Base-by-base conservation (phyloP, 306 rosid genomes). In the Pyrus communis region DNA sequence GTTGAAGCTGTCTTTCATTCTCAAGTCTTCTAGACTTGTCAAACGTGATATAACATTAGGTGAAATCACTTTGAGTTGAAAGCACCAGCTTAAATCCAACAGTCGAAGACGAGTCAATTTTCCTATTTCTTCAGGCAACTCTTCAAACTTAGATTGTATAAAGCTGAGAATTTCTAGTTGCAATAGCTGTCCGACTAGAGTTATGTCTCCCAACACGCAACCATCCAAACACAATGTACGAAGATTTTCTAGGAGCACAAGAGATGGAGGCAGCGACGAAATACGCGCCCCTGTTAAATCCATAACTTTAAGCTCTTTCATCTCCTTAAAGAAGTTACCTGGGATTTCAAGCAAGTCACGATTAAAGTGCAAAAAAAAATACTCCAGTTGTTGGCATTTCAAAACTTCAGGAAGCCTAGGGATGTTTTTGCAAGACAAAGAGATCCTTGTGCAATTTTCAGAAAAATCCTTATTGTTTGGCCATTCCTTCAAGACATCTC, bases 111-210 rank as follows among this genome's bases (percentile, higher is more conserved):
- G 75, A 45, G 46, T 40, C 23, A 89, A 42, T 4, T 83, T 79
- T 35, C 70, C 33, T 73, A 19, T 74, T 52, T 74, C 74, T 40
- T 21, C 18, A 0, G 90, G 87, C 38, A 88, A 76, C 12, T 49
- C 52, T 25, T 71, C 57, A 12, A 86, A 22, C 15, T 74, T 57
- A 12, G 93, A 88, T 2, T n/a, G 2, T 58, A 71, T 3, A 70
- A 86, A 15, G 79, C 87, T 82, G 84, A 69, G 33, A 4, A 88
- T 77, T 84, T 80, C 75, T 23, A 88, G 70, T 28, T 63, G 82
- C 23, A 51, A 74, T 43, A 88, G 10, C 33, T 79, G n/a, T 1
- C 85, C 93, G 18, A 88, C 70, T 14, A 82, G 4, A 31, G 70
- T 7, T 18, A 86, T 1, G 54, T 78, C 38, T 43, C 49, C 89